A percentile compares a stretch with the other conserved stretches of the same genome.
phyloP scores from a whole-genome alignment of 495 filamentous ascomycete genomes.

The Bryoglossum gracile region DNA sequence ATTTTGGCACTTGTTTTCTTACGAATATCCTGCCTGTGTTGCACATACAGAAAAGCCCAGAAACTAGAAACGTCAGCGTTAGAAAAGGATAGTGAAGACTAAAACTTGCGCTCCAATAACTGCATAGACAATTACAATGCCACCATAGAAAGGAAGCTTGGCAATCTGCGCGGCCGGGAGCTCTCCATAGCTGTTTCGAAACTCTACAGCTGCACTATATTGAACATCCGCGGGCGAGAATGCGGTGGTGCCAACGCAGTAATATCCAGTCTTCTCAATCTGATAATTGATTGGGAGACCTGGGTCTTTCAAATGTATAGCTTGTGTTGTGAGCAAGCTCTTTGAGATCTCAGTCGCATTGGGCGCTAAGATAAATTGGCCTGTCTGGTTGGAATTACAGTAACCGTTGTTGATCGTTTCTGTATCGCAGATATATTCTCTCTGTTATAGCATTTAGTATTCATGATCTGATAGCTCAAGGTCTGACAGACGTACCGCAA shows the following conservation, averaged over 20 bases:
- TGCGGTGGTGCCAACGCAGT: constrained; percentile 76
- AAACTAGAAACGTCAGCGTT: constrained; percentile 34
- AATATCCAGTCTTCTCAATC: constrained; percentile 87
- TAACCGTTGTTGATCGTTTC: constrained; percentile 54
- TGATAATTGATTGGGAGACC: constrained; percentile 63
- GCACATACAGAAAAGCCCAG: constrained; percentile 94
- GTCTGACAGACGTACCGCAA: constrained; percentile 20
- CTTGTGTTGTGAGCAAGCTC: constrained; percentile 66
- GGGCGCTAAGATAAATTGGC: constrained; percentile 73
- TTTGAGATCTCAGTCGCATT: constrained; percentile 63
- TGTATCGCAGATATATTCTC: constrained; percentile 69
- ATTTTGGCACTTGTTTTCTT: constrained; percentile 26
- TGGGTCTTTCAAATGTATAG: constrained; percentile 74
- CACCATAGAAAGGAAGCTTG: constrained; percentile 96
- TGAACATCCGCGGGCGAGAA: constrained; percentile 48
- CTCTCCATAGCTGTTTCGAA: constrained; percentile 93
- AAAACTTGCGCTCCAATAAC: constrained; percentile 62
- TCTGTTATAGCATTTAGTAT: constrained; percentile 32
- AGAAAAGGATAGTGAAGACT: not conserved
- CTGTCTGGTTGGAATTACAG: constrained; percentile 68
- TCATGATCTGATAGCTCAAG: not conserved
- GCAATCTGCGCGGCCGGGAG: constrained; percentile 92
- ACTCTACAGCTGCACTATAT: constrained; percentile 79
- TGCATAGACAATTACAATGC: constrained; percentile 88
- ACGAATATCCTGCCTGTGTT: constrained; percentile 89